Base-by-base conservation (phyloP, 805 yeast genomes). In the Suhomyces sp. region DNA sequence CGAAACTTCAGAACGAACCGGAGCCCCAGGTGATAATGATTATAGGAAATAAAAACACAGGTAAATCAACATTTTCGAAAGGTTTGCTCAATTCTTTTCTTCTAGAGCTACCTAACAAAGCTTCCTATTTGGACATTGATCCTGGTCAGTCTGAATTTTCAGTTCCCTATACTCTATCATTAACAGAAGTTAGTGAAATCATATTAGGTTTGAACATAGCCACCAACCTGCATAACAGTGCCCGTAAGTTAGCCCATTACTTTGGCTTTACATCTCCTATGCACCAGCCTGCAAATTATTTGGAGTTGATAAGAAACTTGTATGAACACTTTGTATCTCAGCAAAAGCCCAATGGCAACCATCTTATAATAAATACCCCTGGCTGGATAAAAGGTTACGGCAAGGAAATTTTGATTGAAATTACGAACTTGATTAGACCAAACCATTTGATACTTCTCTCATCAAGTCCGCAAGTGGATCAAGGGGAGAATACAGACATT, bases 321-420 rank as follows among this genome's bases (percentile, higher is more conserved):
- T 63, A 80, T 7, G 58, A 62, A 1, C 63, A 63, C 12, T 80
- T 68, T 46, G 27, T 26, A 4, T 31, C 47, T 13, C 41, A 54
- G 8, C 57, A 59, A 29, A 61, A 46, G 50, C 64, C 61, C 4
- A 57, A 57, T 9, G 71, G 71, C 2, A 54, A 50, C 19, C 78
- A 72, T 13, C 68, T 90, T 3, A 66, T 91, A 1, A 77, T 92
- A 4, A 91, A 91, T 61, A 82, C 92, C 0, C 93, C 97, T 0
- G 97, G 97, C 0, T 91, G 97, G 97, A 81, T 90, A 29, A 88
- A 88, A 67, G 97, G 97, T 0, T 84, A 83, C 56, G 97, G 97
- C 0, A 74, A 85, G 13, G 86, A 83, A 47, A 69, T 91, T 7
- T 72, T 88, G n/a, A 73, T 68, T 13, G 70, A 76, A 26, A 68